Conservation (phyloP, 176 grass and related monocot species). For the Avena insularis region DNA sequence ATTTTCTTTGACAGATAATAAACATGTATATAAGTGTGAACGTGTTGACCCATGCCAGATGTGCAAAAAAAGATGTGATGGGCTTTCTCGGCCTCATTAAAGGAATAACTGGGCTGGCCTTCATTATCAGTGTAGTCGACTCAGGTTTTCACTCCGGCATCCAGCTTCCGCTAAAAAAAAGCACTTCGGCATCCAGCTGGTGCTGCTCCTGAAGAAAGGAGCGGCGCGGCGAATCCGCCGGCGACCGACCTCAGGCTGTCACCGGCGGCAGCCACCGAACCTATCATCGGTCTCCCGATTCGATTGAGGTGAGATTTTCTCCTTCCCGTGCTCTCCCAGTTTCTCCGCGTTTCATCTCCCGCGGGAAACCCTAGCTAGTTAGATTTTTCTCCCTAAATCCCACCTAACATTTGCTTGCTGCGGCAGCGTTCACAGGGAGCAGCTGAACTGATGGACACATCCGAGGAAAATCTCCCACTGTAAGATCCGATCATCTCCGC, state of each 20-base stretch:
- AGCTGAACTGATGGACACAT: neutral
- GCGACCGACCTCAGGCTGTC: neutral
- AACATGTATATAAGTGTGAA: no score
- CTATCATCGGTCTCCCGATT: neutral
- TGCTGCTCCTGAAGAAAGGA: neutral
- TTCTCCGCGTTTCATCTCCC: neutral
- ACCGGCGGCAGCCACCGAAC: neutral
- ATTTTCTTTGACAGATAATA: no score
- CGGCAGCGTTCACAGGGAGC: neutral
- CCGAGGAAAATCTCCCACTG: neutral
- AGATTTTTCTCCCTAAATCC: neutral
- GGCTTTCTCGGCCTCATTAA: neutral
- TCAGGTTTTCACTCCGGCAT: no score
- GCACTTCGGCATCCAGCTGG: no score
- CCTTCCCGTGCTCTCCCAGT: neutral
- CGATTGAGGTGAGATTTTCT: neutral
- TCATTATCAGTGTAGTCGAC: neutral
- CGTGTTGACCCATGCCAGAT: no score
- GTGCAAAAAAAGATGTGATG: no score
- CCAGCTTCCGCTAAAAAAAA: no score
- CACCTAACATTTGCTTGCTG: neutral
- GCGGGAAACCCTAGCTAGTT: neutral
- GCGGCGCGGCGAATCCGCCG: neutral
- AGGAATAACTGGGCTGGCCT: neutral
- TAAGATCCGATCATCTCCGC: no score